Evolutionary conservation across 257 asterid species (phyloP), one percentile per base, ranked within the genome.

Genomic region (Lantana camara): DNA sequence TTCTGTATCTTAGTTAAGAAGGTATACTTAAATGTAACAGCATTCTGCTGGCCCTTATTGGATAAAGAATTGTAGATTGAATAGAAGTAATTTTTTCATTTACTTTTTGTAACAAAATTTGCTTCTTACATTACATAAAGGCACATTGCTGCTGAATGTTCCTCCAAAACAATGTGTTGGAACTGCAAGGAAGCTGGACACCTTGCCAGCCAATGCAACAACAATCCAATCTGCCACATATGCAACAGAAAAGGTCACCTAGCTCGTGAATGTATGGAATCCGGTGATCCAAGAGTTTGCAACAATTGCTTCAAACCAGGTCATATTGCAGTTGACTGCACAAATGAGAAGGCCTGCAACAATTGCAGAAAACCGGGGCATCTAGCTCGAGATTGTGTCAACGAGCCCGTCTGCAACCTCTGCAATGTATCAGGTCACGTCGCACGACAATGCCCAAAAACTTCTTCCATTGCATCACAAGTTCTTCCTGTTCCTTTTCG

Each of bases 171-270:
- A 2, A 58, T 58, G 64, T 58, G 64, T 37, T 58, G 64, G 64
- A 58, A 58, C 64, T 58, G 64, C 64, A 58, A 58, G 64, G 64
- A 58, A 58, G 50, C 64, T 13, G 50, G 64, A 5, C 52, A 58
- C 50, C 64, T 58, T 1, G 51, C 64, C 13, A 58, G 52, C 24
- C 64, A 58, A 30, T 58, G 64, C 64, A 58, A 20, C 64, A 58
- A 40, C 35, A 48, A 58, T 7, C 64, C 64, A 35, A 58, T 37
- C 34, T 58, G 50, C 64, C 64, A 42, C 9, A 11, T 22, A 10
- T 58, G 64, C 15, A 58, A 58, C 27, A 38, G 22, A 21, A 21
- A 58, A 42, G 64, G 64, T 1, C 64, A 58, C 64, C 35, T 58
- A 21, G 64, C 38, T 9, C 35, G 51, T 9, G 51, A 58, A 40